Evolutionary conservation across 345 rosid genomes (phyloP), one percentile per base, ranked within the genome.

Genomic region (Lepidium didymum): DNA sequence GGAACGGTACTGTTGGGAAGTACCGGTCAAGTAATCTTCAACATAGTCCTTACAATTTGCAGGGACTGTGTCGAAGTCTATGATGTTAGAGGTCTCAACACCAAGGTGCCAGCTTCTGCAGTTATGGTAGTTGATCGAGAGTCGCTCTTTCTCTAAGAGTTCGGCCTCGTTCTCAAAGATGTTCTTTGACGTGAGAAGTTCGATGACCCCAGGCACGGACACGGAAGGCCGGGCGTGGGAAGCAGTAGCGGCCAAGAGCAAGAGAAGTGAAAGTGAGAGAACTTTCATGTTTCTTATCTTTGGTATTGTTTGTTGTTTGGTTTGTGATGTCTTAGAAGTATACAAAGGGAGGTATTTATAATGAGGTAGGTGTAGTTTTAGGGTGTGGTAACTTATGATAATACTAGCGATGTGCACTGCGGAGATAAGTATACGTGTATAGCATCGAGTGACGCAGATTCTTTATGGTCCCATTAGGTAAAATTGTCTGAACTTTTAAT

Each of bases 61-160:
- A 1, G 96, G 96, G 6, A 85, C 72, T 1, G 80, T 73, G 1
- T 6, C 7, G 80, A 87, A 89, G 7, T 68, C 62, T 13, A 73
- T 46, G 31, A 89, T 53, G 72, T 81, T 89, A 60, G 77, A 36
- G 0, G 86, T 79, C 69, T 89, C 96, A 27, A 89, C 90, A 19
- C 74, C 90, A 9, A 83, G 66, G 14, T 84, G 81, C 96, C 92
- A 89, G 57, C 96, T 89, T 67, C 70, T 68, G 74, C 91, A 86
- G 75, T 10, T 27, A 33, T 3, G 72, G 77, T 73, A 73, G 66
- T 8, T 65, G 56, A 73, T 73, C 10, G 72, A 10, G 18, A 73
- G 56, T 34, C 14, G 4, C 9, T 56, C 27, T 38, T 64, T 38
- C 59, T 56, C 76, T 2, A 47, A 46, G 36, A 29, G 57, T 8